Evolutionary conservation across 106 monocot species (phyloP).

Genomic region (Dendrobium catenatum): DNA sequence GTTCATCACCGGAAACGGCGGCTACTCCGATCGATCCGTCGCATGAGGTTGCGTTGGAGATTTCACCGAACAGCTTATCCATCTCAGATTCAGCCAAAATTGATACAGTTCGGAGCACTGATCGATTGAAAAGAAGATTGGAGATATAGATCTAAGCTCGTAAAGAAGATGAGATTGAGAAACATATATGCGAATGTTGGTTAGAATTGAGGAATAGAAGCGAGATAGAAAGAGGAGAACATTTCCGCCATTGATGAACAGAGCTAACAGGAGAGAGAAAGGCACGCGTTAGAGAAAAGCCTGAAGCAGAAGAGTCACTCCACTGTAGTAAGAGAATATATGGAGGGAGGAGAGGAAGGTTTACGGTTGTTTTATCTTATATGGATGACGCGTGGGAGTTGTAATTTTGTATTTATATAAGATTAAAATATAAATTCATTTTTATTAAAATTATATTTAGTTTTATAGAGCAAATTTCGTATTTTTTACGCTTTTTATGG

Average conservation of each 20-base stretch:
- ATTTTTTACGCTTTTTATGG: too few relatives aligned
- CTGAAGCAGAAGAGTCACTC: not conserved
- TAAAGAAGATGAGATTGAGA: not conserved
- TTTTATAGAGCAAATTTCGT: too few relatives aligned
- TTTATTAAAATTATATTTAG: not conserved
- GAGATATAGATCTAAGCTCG: not conserved
- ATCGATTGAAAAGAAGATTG: not conserved
- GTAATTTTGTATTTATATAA: not conserved
- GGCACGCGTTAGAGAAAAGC: not conserved
- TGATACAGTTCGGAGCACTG: not conserved
- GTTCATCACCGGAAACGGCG: not conserved
- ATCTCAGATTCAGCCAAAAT: not conserved
- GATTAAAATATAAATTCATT: not conserved
- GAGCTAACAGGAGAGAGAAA: not conserved
- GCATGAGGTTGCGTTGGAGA: not conserved
- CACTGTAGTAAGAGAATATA: not conserved
- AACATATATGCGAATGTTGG: not conserved
- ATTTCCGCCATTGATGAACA: constrained; percentile 3
- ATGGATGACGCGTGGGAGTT: too few relatives aligned
- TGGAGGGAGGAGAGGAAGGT: too few relatives aligned
- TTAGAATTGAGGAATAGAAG: not conserved
- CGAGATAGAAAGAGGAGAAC: too few relatives aligned
- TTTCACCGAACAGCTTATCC: not conserved
- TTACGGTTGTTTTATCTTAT: too few relatives aligned
- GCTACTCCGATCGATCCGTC: too few relatives aligned